phyloP scores from a whole-genome alignment of 2,329 filamentous ascomycete genomes.

The Penicillium rolfsii region DNA sequence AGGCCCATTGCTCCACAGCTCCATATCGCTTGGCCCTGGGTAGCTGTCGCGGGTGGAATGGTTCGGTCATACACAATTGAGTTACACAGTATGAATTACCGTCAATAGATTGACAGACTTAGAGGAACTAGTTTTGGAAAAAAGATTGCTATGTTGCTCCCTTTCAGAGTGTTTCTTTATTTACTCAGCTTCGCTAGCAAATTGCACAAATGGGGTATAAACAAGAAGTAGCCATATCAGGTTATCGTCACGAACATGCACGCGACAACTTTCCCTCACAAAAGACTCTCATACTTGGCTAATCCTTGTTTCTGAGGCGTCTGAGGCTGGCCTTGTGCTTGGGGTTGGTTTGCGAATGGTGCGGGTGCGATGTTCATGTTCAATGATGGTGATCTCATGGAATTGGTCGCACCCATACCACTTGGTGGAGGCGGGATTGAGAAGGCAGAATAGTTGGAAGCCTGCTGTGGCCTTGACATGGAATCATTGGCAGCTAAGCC shows the following conservation, averaged over 20 bases:
- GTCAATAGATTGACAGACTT: neutral
- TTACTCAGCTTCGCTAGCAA: slow-evolving; percentile 9
- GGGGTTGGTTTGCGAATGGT: slow-evolving; percentile 32
- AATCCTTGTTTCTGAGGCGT: slow-evolving; percentile 48
- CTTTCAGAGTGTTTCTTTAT: slow-evolving; percentile 9
- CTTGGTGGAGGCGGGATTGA: slow-evolving; percentile 48
- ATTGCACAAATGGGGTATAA: slow-evolving; percentile 10
- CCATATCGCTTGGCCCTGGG: neutral
- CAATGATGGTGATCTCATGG: slow-evolving; percentile 23
- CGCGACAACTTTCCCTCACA: slow-evolving; percentile 41
- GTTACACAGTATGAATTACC: neutral
- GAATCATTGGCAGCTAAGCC: slow-evolving; percentile 28
- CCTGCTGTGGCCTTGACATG: slow-evolving; percentile 25
- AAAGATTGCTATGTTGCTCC: neutral
- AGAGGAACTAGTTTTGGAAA: too few relatives aligned
- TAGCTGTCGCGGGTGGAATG: neutral
- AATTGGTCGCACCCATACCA: slow-evolving; percentile 25
- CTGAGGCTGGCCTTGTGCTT: slow-evolving; percentile 26
- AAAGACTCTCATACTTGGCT: slow-evolving; percentile 61
- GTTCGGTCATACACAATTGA: neutral
- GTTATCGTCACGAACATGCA: slow-evolving; percentile 15
- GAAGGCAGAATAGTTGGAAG: slow-evolving; percentile 42
- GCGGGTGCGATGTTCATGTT: slow-evolving; percentile 21
- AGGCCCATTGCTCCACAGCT: slow-evolving; percentile 5
- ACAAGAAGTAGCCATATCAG: slow-evolving; percentile 9